A percentile compares a stretch with the other conserved stretches of the same genome.
Evolutionary conservation across 495 filamentous ascomycete species (phyloP).

Genomic region (Neurospora tetrasperma): DNA sequence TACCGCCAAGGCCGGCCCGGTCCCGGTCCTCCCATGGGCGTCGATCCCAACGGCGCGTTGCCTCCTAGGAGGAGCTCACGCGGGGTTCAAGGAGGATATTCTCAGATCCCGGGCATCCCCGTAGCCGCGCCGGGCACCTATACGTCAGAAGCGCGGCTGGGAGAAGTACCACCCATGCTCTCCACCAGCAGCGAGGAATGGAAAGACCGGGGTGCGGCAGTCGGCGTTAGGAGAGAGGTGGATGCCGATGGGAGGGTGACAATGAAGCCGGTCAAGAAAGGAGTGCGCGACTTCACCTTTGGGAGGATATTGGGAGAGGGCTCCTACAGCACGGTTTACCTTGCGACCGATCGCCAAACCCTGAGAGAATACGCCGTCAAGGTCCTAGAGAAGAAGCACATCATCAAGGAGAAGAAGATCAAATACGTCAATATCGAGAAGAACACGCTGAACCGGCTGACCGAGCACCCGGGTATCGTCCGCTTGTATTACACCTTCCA

Average conservation of each 20-base stretch:
- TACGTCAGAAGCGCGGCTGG: conserved; percentile 11
- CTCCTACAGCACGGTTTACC: conserved; percentile 93
- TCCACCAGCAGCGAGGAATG: conserved; percentile 79
- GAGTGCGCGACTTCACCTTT: conserved; percentile 94
- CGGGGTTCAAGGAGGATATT: conserved; percentile 43
- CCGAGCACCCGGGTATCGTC: conserved; percentile 94
- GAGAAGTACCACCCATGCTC: conserved; percentile 44
- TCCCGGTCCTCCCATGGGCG: conserved; percentile 28
- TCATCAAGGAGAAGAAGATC: conserved; percentile 99
- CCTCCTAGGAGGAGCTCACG: conserved; percentile 60
- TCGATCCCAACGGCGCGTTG: conserved; percentile 43
- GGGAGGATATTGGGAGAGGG: conserved; percentile 88
- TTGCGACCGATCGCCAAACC: conserved; percentile 91
- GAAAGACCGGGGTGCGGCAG: conserved; percentile 86
- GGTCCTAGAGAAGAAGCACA: conserved; percentile 95
- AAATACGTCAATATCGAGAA: conserved; percentile 99
- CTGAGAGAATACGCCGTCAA: conserved; percentile 97
- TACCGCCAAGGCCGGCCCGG: conserved; percentile 49
- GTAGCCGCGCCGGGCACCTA: conserved; percentile 39
- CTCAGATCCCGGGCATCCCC: conserved; percentile 30
- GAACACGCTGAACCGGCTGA: conserved; percentile 91
- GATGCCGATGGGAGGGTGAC: conserved; percentile 78
- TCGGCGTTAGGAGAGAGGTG: conserved; percentile 63
- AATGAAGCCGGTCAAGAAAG: conserved; percentile 82
- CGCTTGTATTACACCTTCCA: conserved; percentile 98